phyloP scores from a whole-genome alignment of 306 rosid genomes.

The Mimosa bimucronata region DNA sequence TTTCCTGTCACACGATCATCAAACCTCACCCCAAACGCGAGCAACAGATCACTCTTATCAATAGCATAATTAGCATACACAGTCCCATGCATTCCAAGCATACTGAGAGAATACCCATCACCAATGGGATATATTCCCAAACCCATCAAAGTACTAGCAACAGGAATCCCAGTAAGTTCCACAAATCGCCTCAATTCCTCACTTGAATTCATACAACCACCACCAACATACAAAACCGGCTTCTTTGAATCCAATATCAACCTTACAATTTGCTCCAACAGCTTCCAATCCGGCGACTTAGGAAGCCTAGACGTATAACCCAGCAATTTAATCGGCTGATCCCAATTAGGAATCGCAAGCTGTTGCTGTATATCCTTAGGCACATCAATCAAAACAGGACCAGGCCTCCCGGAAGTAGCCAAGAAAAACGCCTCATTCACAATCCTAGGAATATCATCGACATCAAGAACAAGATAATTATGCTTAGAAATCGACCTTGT shows the following conservation, averaged over 20 bases:
- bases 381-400: slow-evolving; percentile 77
- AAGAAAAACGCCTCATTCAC: slow-evolving; percentile 80
- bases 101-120: slow-evolving; percentile 64
- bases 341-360: slow-evolving; percentile 76
- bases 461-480: slow-evolving; percentile 79
- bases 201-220: slow-evolving; percentile 81
- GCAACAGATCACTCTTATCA: slow-evolving; percentile 72
- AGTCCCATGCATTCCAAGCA: slow-evolving; percentile 96
- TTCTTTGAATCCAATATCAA: slow-evolving; percentile 68
- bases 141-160: slow-evolving; percentile 94
- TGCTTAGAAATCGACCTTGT: slow-evolving; percentile 89
- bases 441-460: slow-evolving; percentile 81
- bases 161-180: slow-evolving; percentile 71
- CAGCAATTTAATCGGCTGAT: slow-evolving; percentile 57
- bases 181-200: slow-evolving; percentile 72
- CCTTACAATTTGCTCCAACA: slow-evolving; percentile 71
- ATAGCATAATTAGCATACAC: slow-evolving; percentile 91
- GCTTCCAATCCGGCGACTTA: slow-evolving; percentile 38
- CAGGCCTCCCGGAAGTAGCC: slow-evolving; percentile 83
- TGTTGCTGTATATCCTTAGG: slow-evolving; percentile 91
- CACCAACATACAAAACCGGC: slow-evolving; percentile 84
- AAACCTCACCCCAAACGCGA: slow-evolving; percentile 90
- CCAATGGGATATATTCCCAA: slow-evolving; percentile 62
- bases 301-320: slow-evolving; percentile 79
- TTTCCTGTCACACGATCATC: slow-evolving; percentile 92